Conservation (phyloP, 2,329 filamentous ascomycete genomes). For the Monilinia fructicola region DNA sequence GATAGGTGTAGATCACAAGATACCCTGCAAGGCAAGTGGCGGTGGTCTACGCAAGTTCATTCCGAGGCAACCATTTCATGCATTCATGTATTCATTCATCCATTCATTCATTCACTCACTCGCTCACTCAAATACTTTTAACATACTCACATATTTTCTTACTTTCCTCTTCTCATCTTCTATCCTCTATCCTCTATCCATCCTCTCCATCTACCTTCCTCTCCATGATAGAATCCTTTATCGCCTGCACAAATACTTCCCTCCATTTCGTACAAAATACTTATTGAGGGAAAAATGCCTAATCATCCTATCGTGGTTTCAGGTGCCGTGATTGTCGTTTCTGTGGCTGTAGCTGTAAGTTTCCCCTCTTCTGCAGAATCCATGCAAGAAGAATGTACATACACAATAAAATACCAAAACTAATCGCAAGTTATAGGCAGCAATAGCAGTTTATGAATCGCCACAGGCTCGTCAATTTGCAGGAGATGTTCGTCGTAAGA, state of each 20-base stretch:
- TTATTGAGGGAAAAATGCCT: conserved; percentile 35
- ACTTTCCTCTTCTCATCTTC: conserved; percentile 10
- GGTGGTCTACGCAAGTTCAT: conserved; percentile 21
- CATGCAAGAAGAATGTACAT: conserved; percentile 1
- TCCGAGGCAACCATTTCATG: conserved; percentile 13
- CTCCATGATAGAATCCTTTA: conserved; percentile 2
- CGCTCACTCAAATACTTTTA: too few species aligned
- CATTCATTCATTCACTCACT: neutral
- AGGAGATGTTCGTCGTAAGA: conserved; percentile 59
- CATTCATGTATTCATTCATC: too few species aligned
- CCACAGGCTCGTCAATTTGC: conserved; percentile 62
- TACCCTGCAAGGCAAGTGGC: conserved; percentile 25
- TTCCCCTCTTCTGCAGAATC: conserved; percentile 8
- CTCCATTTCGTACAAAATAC: conserved; percentile 18
- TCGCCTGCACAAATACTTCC: neutral
- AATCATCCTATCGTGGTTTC: conserved; percentile 38
- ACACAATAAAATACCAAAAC: conserved; percentile 4
- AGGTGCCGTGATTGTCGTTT: conserved; percentile 41
- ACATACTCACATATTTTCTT: neutral
- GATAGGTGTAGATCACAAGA: conserved; percentile 17
- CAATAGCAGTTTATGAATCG: conserved; percentile 57
- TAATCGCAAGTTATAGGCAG: conserved; percentile 33
- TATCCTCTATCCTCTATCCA: neutral
- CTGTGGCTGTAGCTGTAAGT: conserved; percentile 40
- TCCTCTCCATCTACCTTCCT: conserved; percentile 14